Evolutionary conservation across 768 basidiomycete genomes (phyloP), one percentile per base, ranked within the genome.

Genomic region (Dendrothele bispora): DNA sequence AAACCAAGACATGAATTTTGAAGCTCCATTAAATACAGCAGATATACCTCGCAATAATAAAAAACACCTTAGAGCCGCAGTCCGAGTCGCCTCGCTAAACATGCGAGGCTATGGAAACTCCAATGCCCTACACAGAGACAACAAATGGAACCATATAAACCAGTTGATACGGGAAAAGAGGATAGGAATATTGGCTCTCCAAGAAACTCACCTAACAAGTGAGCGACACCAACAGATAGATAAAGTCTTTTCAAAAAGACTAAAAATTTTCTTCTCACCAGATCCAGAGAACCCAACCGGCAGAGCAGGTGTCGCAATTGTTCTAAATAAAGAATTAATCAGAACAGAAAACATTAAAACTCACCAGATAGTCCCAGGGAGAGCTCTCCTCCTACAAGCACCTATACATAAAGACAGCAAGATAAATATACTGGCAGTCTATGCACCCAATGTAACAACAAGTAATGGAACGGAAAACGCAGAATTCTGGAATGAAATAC

Each of bases 161-260:
- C 50, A 56, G 28, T 22, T 69, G 3, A 50, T 71, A 30, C 39
- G 43, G 15, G 45, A 57, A 0, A 36, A 64, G 1, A 56, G 56
- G 34, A 57, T 69, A 7, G 65, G 51, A 10, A 51, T 71, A 0
- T 46, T 71, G 4, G 48, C 56, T 1, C 24, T 69, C 0, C 60
- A 63, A 21, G 69, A 73, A 52, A 60, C 66, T 0, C 69, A 71
- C 58, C 51, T 73, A 4, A 50, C 53, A n/a, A 39, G 40, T 0
- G 51, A 57, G 30, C 21, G 47, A 26, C 12, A n/a, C 10, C 17
- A 35, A 4, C 17, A 51, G 21, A 39, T 64, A 0, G 14, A 50
- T 22, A 42, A 28, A 1, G 27, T 52, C 1, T 53, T 53, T 11
- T 45, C 49, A 0, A 43, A 45, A 17, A 17, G 52, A 14, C 37